Base-by-base conservation (phyloP, 768 basidiomycete genomes). In the Polyporus arcularius region DNA sequence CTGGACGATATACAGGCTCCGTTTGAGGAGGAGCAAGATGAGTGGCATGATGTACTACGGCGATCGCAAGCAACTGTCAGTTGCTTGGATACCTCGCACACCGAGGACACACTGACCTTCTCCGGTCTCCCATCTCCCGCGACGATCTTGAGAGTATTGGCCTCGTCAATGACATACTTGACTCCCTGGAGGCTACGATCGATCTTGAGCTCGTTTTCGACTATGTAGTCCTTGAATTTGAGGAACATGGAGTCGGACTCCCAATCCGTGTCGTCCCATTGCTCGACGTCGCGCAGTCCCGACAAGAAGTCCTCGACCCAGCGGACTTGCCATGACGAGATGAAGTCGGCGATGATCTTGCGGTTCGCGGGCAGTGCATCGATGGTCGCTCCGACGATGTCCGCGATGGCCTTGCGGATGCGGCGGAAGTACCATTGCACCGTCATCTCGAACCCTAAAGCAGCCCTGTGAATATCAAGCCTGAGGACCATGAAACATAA, bases 111-210 rank as follows among this genome's bases (percentile, higher is more conserved):
- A 65, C 68, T 42, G 28, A 76, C 75, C 31, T 67, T 64, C 61
- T 76, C 75, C 31, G 74, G 71, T 21, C 74, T 63, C 21, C 74
- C 73, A 3, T 64, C 61, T 9, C 74, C 75, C 0, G 65, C 65
- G 21, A 75, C 52, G 35, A 76, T 60, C n/a, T 49, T 57, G 8
- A 75, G 56, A 0, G 72, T 71, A 45, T 72, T 65, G 9, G 52
- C 15, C 30, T 68, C 71, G 52, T 76, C 73, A 5, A 76, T 67
- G 40, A 72, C 59, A 32, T 71, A 76, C 31, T 56, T 53, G 12
- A 75, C 54, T 1, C 50, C 51, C 8, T 71, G 67, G 10, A 76
- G 66, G 21, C 67, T 71, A 16, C 54, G 60, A 18, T 64, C 61
- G 7, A 76, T 30, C 11, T 67, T 49, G 4, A 62, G 54, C 62